A percentile compares a stretch with the other conserved stretches of the same genome.
Conservation (phyloP, 306 rosid species). For the Vicia faba region DNA sequence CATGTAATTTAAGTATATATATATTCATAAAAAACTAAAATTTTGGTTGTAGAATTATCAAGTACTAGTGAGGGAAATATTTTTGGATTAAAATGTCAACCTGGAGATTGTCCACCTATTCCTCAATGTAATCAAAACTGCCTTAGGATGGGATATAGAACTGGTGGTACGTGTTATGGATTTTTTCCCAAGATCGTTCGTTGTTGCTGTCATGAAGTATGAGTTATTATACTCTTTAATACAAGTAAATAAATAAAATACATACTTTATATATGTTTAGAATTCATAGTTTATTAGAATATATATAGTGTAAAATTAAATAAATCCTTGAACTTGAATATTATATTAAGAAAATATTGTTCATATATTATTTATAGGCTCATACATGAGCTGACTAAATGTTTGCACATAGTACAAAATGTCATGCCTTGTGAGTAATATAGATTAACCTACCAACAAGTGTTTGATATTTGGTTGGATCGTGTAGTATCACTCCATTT, state of each 20-base stretch:
- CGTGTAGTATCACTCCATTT: too few relatives aligned
- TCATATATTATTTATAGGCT: too few relatives aligned
- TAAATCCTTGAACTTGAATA: neutral
- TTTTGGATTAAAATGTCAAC: neutral
- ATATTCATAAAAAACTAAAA: too few relatives aligned
- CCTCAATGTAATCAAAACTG: neutral
- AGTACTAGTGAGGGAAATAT: neutral
- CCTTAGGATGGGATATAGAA: neutral
- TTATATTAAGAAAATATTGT: too few relatives aligned
- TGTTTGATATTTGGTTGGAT: too few relatives aligned
- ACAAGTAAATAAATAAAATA: neutral
- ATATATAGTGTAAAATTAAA: neutral
- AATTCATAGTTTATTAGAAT: neutral
- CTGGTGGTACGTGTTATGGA: neutral
- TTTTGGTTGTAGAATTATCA: neutral
- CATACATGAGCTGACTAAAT: too few relatives aligned
- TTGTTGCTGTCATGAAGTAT: neutral
- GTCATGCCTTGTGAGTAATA: too few relatives aligned
- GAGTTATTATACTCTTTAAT: neutral
- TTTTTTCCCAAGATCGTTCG: neutral
- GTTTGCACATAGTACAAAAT: too few relatives aligned
- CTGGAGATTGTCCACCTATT: neutral
- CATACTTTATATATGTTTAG: neutral
- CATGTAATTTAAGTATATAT: too few relatives aligned
- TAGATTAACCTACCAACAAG: too few relatives aligned